Evolutionary conservation across 768 basidiomycete species (phyloP), one percentile per base, ranked within the genome.

Genomic region (Strobilomyces echinocephalus): DNA sequence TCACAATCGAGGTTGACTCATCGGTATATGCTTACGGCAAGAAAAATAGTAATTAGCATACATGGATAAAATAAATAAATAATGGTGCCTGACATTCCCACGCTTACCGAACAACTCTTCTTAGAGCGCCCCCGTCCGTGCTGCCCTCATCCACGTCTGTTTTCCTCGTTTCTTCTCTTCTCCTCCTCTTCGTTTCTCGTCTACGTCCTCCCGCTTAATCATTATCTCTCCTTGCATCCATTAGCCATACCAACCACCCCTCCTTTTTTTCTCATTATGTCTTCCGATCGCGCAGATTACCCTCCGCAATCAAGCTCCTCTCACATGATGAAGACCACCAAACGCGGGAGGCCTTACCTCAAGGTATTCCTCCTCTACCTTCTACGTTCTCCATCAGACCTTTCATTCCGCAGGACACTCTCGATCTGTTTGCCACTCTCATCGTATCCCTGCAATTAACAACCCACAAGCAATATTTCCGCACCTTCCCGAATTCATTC

Each of bases 311-410:
- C 82, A 39, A 82, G 81, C 59, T 83, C 88, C 39, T 91, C 90
- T 26, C 94, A 95, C 72, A 91, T 95, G 90, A 97, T 97, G 94
- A 95, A 95, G 83, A 95, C 91, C 14, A 95, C 94, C 68, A 91
- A 92, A 77, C 84, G 94, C 66, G 94, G 94, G 57, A 81, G 94
- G 62, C 94, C 94, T 14, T 97, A 85, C 71, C 81, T 95, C 71
- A 95, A 95, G 83, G 94, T 89, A 52, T 57, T 66, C 66, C 40
- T 31, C 3, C 40, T 11, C 26, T 15, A 0, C 5, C 18, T 16
- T 40, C 44, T 55, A 63, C 60, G 20, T 50, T 53, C 52, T 47
- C 50, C 38, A 39, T 40, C 53, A 1, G 1, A 44, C 46, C 10
- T 20, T 34, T 8, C 26, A 18, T 24, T 50, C 20, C 11, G 14